These are phyloP conservation scores for Discostella stelligera DNA, from an alignment of 352 stramenopile genomes.

Conservation along the genomic window DNA sequence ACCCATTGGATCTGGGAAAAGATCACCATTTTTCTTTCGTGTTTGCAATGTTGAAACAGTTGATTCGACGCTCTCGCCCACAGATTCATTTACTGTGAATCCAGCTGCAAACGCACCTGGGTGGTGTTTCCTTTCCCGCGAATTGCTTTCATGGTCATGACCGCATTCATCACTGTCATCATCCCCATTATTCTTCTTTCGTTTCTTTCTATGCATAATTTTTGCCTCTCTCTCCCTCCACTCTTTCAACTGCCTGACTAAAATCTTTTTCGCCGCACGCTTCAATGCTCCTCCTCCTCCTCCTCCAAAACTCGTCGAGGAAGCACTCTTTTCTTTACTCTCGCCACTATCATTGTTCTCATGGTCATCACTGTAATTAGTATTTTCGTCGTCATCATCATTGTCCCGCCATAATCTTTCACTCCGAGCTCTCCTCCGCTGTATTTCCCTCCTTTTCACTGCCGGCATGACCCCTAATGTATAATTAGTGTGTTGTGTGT, in stretches of 20 bases:
- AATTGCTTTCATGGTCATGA: neutral
- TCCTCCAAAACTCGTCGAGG: too few relatives aligned
- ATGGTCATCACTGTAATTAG: too few relatives aligned
- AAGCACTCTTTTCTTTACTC: conserved; percentile 21
- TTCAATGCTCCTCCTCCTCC: conserved; percentile 84
- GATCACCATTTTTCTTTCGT: neutral
- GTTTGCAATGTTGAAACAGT: neutral
- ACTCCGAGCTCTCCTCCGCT: conserved; percentile 53
- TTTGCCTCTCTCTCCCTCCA: conserved; percentile 45
- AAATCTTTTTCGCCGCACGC: conserved; percentile 91
- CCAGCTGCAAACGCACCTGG: conserved; percentile 58
- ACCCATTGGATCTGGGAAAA: neutral
- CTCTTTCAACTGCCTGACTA: conserved; percentile 85
- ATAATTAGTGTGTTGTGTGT: neutral
- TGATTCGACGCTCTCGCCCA: conserved; percentile 16
- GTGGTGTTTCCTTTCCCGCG: neutral
- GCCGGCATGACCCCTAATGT: conserved; percentile 89
- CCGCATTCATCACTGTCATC: conserved; percentile 11
- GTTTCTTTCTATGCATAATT: conserved; percentile 19
- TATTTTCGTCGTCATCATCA: conserved; percentile 27
- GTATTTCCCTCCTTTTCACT: conserved; percentile 89
- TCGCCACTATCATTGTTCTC: neutral
- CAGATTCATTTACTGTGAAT: conserved; percentile 50
- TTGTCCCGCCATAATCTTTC: conserved; percentile 60
- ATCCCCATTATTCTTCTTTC: conserved; percentile 18